These are phyloP conservation scores for Trypethelium eluteriae DNA, from an alignment of 495 filamentous ascomycete genomes.

Conservation along the genomic window DNA sequence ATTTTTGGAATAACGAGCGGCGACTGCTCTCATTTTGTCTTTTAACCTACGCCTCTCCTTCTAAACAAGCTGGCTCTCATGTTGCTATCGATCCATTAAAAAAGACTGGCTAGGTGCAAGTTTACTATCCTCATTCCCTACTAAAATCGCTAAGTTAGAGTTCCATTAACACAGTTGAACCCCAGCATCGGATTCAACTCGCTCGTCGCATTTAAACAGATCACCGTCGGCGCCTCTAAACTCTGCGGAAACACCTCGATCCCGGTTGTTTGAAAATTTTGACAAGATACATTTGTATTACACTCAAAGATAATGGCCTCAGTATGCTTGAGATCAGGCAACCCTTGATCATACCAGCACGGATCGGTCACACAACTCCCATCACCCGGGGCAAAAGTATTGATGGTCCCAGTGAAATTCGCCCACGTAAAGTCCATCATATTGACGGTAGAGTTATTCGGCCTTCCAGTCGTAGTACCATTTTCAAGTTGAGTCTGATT, in stretches of 20 bases:
- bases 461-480: conserved; percentile 16
- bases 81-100: no score
- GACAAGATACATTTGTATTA: conserved; percentile 35
- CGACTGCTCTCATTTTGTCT: no score
- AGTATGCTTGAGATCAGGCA: conserved; percentile 36
- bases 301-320: conserved; percentile 39
- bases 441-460: conserved; percentile 33
- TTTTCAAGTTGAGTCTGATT: conserved; percentile 26
- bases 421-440: conserved; percentile 40
- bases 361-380: conserved; percentile 38
- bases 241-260: conserved; percentile 37
- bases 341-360: conserved; percentile 38
- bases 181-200: conserved; percentile 35
- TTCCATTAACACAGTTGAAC: conserved; percentile 36
- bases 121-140: no score
- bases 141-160: conserved; percentile 17
- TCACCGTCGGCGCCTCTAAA: conserved; percentile 26
- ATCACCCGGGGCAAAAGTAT: conserved; percentile 37
- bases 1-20: background rate
- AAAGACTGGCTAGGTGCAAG: no score
- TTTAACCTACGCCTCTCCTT: no score
- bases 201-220: conserved; percentile 37
- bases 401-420: conserved; percentile 40
- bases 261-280: conserved; percentile 31
- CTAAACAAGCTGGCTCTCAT: no score